phyloP scores from a whole-genome alignment of 805 yeast genomes.

The Myxozyma melibiosi region DNA sequence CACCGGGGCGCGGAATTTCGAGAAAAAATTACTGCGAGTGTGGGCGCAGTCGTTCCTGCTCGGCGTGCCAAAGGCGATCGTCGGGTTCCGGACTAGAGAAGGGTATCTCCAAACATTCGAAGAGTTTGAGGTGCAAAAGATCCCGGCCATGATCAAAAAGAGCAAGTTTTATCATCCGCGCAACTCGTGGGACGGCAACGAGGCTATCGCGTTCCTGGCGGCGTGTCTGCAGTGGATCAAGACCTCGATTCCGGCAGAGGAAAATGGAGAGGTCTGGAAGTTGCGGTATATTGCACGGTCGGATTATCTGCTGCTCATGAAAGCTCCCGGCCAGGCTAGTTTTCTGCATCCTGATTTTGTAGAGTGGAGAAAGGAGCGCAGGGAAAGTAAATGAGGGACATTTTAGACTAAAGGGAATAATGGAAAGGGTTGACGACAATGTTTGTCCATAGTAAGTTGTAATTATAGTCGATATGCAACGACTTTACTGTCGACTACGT shows the following conservation, averaged over 20 bases:
- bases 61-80: slow-evolving; percentile 78
- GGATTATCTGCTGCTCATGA: slow-evolving; percentile 21
- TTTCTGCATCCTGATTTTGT: slow-evolving; percentile 31
- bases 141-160: slow-evolving; percentile 68
- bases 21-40: slow-evolving; percentile 70
- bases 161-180: slow-evolving; percentile 43
- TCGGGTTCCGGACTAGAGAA: slow-evolving; percentile 83
- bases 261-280: slow-evolving; percentile 55
- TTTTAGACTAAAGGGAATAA: not conserved
- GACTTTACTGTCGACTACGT: not conserved
- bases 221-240: slow-evolving; percentile 79
- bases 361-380: slow-evolving; percentile 24
- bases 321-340: slow-evolving; percentile 9
- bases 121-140: slow-evolving; percentile 71
- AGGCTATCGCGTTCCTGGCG: slow-evolving; percentile 82
- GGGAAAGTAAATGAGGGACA: not conserved
- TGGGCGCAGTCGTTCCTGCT: slow-evolving; percentile 95
- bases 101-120: slow-evolving; percentile 69
- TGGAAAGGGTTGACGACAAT: too few relatives aligned
- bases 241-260: slow-evolving; percentile 45
- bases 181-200: slow-evolving; percentile 63
- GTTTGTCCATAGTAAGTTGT: too few relatives aligned
- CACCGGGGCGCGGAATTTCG: slow-evolving; percentile 65
- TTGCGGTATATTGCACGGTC: slow-evolving; percentile 47
- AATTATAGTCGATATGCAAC: too few relatives aligned